phyloP scores from a whole-genome alignment of 345 rosid genomes.

The Linum trigynum region DNA sequence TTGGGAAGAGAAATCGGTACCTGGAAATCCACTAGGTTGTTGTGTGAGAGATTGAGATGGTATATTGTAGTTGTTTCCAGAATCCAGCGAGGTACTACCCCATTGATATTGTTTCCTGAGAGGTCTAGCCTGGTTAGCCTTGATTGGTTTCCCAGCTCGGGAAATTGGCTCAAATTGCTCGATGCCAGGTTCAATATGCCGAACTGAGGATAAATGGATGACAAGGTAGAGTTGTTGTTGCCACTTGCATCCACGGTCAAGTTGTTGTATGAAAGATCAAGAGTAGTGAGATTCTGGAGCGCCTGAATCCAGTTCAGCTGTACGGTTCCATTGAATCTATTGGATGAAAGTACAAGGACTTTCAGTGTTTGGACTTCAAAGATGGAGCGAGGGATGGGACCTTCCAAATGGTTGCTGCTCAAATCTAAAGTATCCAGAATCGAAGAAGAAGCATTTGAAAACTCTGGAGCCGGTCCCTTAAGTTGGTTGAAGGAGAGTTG shows the following conservation, averaged over 20 bases:
- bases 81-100: constrained; percentile 40
- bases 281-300: constrained; percentile 12
- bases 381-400: constrained; percentile 12
- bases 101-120: constrained; percentile 32
- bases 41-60: constrained; percentile 17
- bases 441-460: neutral
- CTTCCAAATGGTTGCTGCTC: constrained; percentile 31
- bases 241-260: constrained; percentile 16
- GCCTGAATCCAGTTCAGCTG: constrained; percentile 13
- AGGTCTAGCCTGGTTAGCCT: constrained; percentile 21
- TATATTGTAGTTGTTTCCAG: constrained; percentile 8
- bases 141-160: constrained; percentile 23
- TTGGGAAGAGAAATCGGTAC: neutral
- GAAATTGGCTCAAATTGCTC: constrained; percentile 28
- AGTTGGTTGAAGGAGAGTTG: constrained; percentile 26
- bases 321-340: constrained; percentile 34
- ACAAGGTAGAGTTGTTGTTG: neutral
- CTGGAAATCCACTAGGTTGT: constrained; percentile 9
- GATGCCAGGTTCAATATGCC: constrained; percentile 32
- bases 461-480: constrained; percentile 5
- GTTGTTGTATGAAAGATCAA: constrained; percentile 31
- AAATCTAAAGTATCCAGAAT: constrained; percentile 29
- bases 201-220: constrained; percentile 10
- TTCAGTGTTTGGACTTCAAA: constrained; percentile 20
- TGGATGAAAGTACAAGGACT: constrained; percentile 29